These are phyloP conservation scores for Rosa chinensis DNA, from an alignment of 306 rosid species.

Conservation along the genomic window DNA sequence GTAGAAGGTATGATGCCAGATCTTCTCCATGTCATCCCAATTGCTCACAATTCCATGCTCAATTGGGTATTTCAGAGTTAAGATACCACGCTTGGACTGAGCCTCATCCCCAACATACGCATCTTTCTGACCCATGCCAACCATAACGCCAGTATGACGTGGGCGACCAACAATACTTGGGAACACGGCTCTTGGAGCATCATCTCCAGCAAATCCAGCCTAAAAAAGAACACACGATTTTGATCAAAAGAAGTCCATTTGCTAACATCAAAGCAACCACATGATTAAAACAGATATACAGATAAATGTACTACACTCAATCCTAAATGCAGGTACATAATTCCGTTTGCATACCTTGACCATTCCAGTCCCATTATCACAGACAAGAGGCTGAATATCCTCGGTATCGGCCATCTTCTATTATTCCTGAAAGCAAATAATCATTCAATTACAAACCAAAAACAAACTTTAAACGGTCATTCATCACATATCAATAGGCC, in stretches of 20 bases:
- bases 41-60: constrained; percentile 83
- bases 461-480: not conserved
- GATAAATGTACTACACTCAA: not conserved
- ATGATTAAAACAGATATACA: not conserved
- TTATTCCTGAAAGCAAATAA: constrained; percentile 18
- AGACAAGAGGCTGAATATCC: constrained; percentile 43
- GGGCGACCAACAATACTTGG: constrained; percentile 46
- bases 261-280: not conserved
- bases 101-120: constrained; percentile 46
- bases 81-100: constrained; percentile 42
- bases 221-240: constrained; percentile 7
- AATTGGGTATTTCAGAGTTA: constrained; percentile 57
- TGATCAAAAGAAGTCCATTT: not conserved
- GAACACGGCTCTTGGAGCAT: constrained; percentile 44
- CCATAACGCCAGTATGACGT: constrained; percentile 42
- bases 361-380: constrained; percentile 47
- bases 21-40: constrained; percentile 91
- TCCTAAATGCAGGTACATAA: not conserved
- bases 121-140: constrained; percentile 42
- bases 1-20: constrained; percentile 45
- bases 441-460: constrained; percentile 4
- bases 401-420: constrained; percentile 38
- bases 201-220: constrained; percentile 48
- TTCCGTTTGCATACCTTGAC: constrained; percentile 29
- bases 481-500: not conserved